Base-by-base conservation (phyloP, 495 filamentous ascomycete species). In the Penicillium tannophilum region DNA sequence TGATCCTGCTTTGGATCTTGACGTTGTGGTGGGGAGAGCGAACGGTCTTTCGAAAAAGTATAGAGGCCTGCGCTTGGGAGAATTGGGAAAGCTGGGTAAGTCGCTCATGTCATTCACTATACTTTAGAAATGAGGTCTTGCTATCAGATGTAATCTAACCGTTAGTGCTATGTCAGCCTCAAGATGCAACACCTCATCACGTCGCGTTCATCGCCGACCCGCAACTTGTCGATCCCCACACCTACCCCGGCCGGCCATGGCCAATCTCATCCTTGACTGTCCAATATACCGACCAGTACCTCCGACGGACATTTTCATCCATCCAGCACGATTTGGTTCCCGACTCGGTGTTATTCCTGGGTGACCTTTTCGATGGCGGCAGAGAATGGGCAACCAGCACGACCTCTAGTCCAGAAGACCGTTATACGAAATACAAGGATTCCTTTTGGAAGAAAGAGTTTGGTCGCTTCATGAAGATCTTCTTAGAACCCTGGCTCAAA, bases 201-300 rank as follows among this genome's bases (percentile, higher is more conserved):
- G 79, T 97, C 55, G 84, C 88, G 52, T 88, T 99, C 65, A 79
- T 99, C 56, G 93, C 95, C 41, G 95, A 99, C 69, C 95, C 95
- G n/a, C 95, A 99, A 70, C 81, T 99, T 35, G 91, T 97, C 64
- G 95, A 99, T 74, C 91, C 93, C 30, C 94, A 99, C 69, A 94
- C 92, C 14, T 98, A 99, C 70, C 90, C 94, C 17, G 94, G 89
- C 48, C 89, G 95, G 42, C 94, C 94, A 41, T 94, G 93, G 90
- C 88, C 91, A 17, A 76, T 98, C 6, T 90, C 86, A 20, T 82
- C 87, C 2, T 69, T 94, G 48, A 97, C 93, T 0, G 81, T 93
- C 35, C 74, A 80, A 54, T 88, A 95, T 66, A 96, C 91, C 6
- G 95, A 99, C 66, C 87, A 90, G 58, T 99, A 96, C 65, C 77